A percentile compares a stretch with the other conserved stretches of the same genome.
Evolutionary conservation across 148 eudicot species (phyloP).

Genomic region (Rhododendron simsii): DNA sequence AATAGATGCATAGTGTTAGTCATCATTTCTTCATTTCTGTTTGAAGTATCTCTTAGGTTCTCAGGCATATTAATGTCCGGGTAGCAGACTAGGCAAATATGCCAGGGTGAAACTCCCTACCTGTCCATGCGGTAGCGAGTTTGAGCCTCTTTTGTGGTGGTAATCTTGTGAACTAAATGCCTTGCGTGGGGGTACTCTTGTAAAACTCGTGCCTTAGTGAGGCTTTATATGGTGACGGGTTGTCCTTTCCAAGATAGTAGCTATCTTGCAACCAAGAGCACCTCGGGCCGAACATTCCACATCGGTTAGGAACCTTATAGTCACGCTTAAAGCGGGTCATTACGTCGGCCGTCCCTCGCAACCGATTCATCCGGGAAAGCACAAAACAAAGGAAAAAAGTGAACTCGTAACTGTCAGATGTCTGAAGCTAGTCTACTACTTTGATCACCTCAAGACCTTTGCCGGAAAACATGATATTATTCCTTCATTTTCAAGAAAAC

Average conservation of each 20-base stretch:
- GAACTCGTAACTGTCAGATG: background rate
- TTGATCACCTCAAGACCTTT: conserved; percentile 4
- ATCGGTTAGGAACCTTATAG: background rate
- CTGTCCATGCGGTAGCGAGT: background rate
- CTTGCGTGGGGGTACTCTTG: background rate
- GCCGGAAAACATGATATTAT: background rate
- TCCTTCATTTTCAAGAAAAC: conserved; percentile 13
- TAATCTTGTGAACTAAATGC: background rate
- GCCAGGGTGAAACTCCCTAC: background rate
- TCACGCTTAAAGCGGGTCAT: background rate
- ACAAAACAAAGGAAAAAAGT: background rate
- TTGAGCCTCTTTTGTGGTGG: background rate
- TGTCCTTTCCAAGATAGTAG: background rate
- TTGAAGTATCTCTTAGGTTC: background rate
- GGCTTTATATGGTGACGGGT: background rate
- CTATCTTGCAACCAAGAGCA: background rate
- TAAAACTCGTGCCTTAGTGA: too few relatives aligned
- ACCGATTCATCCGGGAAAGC: background rate
- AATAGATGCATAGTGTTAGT: background rate
- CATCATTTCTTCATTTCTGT: background rate
- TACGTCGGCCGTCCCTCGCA: background rate
- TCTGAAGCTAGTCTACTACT: background rate
- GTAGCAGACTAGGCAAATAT: background rate
- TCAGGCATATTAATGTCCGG: background rate
- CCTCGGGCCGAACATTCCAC: background rate